Evolutionary conservation across 176 grass and related monocot genomes (phyloP).

Genomic region (Lolium multiflorum): DNA sequence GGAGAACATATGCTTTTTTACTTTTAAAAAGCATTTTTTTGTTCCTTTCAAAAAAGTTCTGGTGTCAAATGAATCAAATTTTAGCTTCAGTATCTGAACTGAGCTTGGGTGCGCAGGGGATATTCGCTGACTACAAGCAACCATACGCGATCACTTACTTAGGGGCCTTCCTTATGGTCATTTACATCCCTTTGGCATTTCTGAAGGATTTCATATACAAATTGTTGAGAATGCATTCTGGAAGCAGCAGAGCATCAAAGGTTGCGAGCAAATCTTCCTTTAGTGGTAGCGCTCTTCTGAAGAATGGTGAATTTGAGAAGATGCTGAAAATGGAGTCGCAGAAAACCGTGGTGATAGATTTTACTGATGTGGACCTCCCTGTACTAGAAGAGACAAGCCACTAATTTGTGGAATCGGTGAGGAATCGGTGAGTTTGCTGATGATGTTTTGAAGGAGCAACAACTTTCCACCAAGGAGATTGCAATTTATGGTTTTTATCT

Average conservation of each 20-base stretch:
- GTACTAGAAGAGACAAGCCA: slow-evolving; percentile 62
- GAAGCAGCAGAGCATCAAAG: slow-evolving; percentile 54
- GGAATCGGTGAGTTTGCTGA: slow-evolving; percentile 48
- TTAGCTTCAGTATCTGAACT: slow-evolving; percentile 16
- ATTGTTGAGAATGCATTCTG: slow-evolving; percentile 54
- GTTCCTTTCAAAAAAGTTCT: neutral
- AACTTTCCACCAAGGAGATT: slow-evolving; percentile 73
- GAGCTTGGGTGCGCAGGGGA: slow-evolving; percentile 63
- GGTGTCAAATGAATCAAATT: neutral
- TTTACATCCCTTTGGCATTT: slow-evolving; percentile 88
- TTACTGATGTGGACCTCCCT: slow-evolving; percentile 62
- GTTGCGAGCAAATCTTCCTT: slow-evolving; percentile 64
- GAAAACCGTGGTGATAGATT: slow-evolving; percentile 58
- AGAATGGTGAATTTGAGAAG: slow-evolving; percentile 64
- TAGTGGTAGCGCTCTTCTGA: slow-evolving; percentile 57
- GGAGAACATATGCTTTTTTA: neutral
- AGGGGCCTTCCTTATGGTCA: slow-evolving; percentile 89
- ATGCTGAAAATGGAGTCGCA: slow-evolving; percentile 86
- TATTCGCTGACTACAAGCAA: slow-evolving; percentile 91
- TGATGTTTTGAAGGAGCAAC: slow-evolving; percentile 57
- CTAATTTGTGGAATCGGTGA: slow-evolving; percentile 57
- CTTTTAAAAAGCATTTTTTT: neutral
- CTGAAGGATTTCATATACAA: slow-evolving; percentile 80
- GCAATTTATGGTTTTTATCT: slow-evolving; percentile 81
- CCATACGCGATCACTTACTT: slow-evolving; percentile 93